Base-by-base conservation (phyloP, 495 filamentous ascomycete genomes). In the Aspergillus affinis region DNA sequence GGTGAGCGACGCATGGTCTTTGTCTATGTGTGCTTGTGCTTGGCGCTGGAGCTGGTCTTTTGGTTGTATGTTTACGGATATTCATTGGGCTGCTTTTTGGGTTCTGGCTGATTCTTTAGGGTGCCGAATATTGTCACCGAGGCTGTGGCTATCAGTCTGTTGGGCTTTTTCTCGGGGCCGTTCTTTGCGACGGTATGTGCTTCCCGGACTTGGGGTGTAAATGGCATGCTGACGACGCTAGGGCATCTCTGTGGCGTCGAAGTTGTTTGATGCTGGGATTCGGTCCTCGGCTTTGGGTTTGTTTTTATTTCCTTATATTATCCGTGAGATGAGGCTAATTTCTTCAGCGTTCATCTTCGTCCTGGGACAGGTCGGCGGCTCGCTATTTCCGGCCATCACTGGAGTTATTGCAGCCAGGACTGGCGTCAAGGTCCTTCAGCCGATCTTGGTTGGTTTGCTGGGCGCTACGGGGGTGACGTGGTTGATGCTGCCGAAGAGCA, bases 401-500 rank as follows among this genome's bases (percentile, higher is more conserved):
- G 72, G 69, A 6, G 51, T 74, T 12, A 64, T 72, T 8, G 66
- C 72, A 0, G 56, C 66, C 0, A 41, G 53, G 21, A 59, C 65
- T 1, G 72, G 68, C 2, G 72, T 74, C 9, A 62, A 69, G 19
- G 72, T 71, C 0, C 46, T 74, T 45, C 72, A 72, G 56, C 70
- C 69, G 0, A 71, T 72, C 52, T 62, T 71, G 2, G 67, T 74
- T 12, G 72, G 69, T 0, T 60, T 74, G 19, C 59, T 74, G 2
- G 54, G 65, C 0, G 70, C 72, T 3, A 66, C 68, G 5, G 69
- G 66, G 4, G 49, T 69, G n/a, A 68, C 68, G n/a, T 74, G 72
- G 72, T 51, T 74, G 32, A 44, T 72, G 10, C 51, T 74, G 13
- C 72, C 72, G 4, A 74, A 90, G 46, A 23, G 46, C 9, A 20